Percentiles rank a stretch among this genome's conserved stretches.
These are phyloP conservation scores for Fusarium sororula DNA, from an alignment of 2,329 filamentous ascomycete genomes.

Conservation along the genomic window DNA sequence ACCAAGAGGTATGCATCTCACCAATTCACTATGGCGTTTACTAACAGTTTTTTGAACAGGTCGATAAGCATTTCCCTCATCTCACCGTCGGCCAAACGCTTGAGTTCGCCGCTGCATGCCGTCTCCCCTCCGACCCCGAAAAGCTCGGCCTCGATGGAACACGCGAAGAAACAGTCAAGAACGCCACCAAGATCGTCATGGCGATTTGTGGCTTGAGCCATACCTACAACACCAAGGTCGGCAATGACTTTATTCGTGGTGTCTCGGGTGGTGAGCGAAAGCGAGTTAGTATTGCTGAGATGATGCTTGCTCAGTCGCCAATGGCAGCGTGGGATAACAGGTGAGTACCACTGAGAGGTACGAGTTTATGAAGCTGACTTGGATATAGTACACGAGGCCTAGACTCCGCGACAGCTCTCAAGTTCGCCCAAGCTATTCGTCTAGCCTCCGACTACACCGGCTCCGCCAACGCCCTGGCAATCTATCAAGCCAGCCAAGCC, in stretches of 20 bases:
- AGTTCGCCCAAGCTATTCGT: conserved; percentile 75
- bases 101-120: conserved; percentile 74
- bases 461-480: conserved; percentile 71
- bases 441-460: conserved; percentile 70
- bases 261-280: conserved; percentile 78
- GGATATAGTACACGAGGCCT: conserved; percentile 69
- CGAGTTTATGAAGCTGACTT: neutral
- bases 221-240: conserved; percentile 77
- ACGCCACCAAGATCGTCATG: conserved; percentile 73
- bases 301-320: conserved; percentile 70
- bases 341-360: neutral
- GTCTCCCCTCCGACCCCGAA: conserved; percentile 68
- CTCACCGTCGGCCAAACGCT: conserved; percentile 79
- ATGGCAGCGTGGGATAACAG: conserved; percentile 76
- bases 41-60: conserved; percentile 45
- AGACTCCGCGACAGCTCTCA: conserved; percentile 76
- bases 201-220: conserved; percentile 78
- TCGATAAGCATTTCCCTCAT: conserved; percentile 80
- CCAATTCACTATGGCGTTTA: fast-evolving
- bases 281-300: conserved; percentile 84
- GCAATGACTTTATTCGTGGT: conserved; percentile 77
- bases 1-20: conserved; percentile 66
- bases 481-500: conserved; percentile 76
- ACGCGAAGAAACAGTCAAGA: conserved; percentile 66
- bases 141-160: conserved; percentile 68